phyloP scores from a whole-genome alignment of 495 filamentous ascomycete species.

The Tuber brumale region DNA sequence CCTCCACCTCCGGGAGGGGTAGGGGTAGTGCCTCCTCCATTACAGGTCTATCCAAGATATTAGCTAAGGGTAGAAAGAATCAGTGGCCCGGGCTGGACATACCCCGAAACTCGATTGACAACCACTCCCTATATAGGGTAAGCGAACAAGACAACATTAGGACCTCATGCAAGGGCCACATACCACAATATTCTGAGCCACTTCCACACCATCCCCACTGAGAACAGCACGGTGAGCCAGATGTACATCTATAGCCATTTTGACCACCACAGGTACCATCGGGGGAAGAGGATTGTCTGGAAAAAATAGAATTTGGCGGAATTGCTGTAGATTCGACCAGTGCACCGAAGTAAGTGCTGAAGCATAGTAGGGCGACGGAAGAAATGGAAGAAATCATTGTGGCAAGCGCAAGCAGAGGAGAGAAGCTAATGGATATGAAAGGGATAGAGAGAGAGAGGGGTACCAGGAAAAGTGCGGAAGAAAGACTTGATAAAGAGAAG shows the following conservation, averaged over 20 bases:
- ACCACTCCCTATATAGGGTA: slow-evolving; percentile 27
- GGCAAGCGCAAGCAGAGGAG: neutral
- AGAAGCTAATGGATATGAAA: neutral
- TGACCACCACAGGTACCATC: slow-evolving; percentile 27
- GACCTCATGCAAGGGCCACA: neutral
- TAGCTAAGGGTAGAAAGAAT: neutral
- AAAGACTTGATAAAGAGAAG: neutral
- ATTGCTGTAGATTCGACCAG: slow-evolving; percentile 17
- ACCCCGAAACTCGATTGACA: slow-evolving; percentile 37
- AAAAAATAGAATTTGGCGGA: slow-evolving; percentile 8
- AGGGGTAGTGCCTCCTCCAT: too few species aligned
- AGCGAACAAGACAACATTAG: slow-evolving; percentile 5
- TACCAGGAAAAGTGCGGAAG: neutral
- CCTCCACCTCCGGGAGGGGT: too few species aligned
- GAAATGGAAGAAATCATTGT: slow-evolving; percentile 21
- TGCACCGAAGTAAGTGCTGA: slow-evolving; percentile 18
- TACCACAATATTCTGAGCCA: slow-evolving; percentile 35
- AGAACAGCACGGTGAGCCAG: slow-evolving; percentile 30
- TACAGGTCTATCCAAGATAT: neutral
- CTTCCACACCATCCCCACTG: slow-evolving; percentile 41
- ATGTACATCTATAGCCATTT: slow-evolving; percentile 23
- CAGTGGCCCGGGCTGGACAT: slow-evolving; percentile 4
- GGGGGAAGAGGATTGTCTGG: slow-evolving; percentile 15
- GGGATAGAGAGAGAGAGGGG: neutral
- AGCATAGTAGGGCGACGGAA: slow-evolving; percentile 15